Base-by-base conservation (phyloP, 306 rosid species). In the Trifolium dubium region DNA sequence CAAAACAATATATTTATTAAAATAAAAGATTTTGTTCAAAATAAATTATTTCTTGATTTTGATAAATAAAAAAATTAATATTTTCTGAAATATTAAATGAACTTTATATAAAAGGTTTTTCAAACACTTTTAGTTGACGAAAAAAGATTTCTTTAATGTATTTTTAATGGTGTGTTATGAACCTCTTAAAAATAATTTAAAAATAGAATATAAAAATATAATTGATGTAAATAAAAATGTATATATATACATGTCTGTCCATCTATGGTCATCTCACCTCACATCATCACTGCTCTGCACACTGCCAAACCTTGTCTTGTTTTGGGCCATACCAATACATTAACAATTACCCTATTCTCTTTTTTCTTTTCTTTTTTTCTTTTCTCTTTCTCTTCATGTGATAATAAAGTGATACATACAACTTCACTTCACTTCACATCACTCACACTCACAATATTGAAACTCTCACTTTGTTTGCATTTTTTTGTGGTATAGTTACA, bases 271-370 rank as follows among this genome's bases (percentile, higher is more conserved):
- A 83, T 56, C 14, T 56, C 63, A 56, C 35, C 35, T 56, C 63
- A 85, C 88, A 86, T 90, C 97, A 83, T 75, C 65, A 77, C 89
- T 86, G 88, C 55, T 77, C 80, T 28, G 15, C 37, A 56, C 35
- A 58, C 93, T 90, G 98, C 90, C 88, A 81, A 84, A 83, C 82
- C 89, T 81, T 90, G 97, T 90, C 93, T 88, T 83, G 70, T 81
- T 86, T 82, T 63, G 47, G 29, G 68, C 47, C 30, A 62, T 62
- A 15, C 47, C 49, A 35, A 15, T 62, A 18, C 17, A 56, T 56
- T 28, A 56, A 56, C 15, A 56, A 56, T 56, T 56, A 56, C 63
- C 63, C 63, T 56, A 28, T 56, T 56, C 31, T 10, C 15, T 12
- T 14, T 44, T n/a, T n/a, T n/a, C n/a, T n/a, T n/a, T n/a, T n/a